A percentile compares a stretch with the other conserved stretches of the same genome.
These are phyloP conservation scores for Ustulina deusta DNA, from an alignment of 2,329 filamentous ascomycete species.

Conservation along the genomic window DNA sequence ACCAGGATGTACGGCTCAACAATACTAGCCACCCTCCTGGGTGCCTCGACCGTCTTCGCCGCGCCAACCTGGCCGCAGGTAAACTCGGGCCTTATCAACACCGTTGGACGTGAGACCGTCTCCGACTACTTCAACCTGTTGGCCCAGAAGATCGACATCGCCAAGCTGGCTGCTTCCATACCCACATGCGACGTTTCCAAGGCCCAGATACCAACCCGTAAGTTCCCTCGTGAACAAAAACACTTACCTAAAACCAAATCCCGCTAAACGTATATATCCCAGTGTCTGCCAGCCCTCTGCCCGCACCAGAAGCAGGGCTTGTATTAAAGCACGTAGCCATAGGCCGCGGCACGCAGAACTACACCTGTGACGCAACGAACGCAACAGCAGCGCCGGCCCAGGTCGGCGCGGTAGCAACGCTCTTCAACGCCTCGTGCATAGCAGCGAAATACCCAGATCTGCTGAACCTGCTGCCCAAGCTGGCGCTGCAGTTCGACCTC, in stretches of 20 bases:
- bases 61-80: conserved; percentile 62
- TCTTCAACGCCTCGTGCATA: conserved; percentile 89
- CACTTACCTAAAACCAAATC: neutral
- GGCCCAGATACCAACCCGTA: conserved; percentile 64
- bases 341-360: conserved; percentile 92
- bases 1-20: conserved; percentile 64
- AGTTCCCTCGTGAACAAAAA: conserved; percentile 41
- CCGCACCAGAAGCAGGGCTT: conserved; percentile 69
- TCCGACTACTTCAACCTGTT: conserved; percentile 72
- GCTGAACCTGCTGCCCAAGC: conserved; percentile 71
- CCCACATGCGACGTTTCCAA: conserved; percentile 67
- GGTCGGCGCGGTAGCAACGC: conserved; percentile 80
- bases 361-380: conserved; percentile 79
- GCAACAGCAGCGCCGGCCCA: conserved; percentile 71
- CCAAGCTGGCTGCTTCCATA: conserved; percentile 55
- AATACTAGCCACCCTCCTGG: conserved; percentile 60
- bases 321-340: conserved; percentile 82
- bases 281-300: conserved; percentile 68
- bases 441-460: conserved; percentile 77
- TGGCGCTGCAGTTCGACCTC: conserved; percentile 76
- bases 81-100: conserved; percentile 55
- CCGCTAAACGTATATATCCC: conserved; percentile 45
- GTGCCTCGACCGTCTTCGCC: conserved; percentile 57
- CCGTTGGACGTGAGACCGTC: conserved; percentile 60
- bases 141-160: conserved; percentile 65